Percentiles rank a stretch among this genome's conserved stretches.
Evolutionary conservation across 768 basidiomycete species (phyloP).

Genomic region (Cystobasidium onofrii): DNA sequence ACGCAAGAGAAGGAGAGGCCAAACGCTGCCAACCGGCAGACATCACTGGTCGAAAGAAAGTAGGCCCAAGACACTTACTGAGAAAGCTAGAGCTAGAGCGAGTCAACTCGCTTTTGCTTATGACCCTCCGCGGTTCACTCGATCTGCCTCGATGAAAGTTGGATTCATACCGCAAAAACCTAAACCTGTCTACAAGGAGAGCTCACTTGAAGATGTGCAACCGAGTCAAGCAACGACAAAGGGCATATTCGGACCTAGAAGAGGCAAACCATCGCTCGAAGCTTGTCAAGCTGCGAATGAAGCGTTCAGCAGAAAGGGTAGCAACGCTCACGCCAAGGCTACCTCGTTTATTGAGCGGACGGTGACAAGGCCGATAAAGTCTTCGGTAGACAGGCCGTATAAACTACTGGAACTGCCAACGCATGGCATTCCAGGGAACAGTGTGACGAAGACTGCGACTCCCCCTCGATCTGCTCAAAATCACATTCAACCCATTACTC

Average conservation of each 20-base stretch:
- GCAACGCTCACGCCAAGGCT: neutral
- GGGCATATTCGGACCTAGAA: neutral
- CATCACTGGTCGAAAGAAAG: neutral
- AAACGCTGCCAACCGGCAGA: neutral
- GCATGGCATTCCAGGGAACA: neutral
- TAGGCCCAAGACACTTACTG: constrained; percentile 9
- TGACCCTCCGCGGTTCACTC: neutral
- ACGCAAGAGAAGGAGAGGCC: neutral
- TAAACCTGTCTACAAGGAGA: neutral
- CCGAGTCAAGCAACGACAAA: neutral
- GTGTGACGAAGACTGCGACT: neutral
- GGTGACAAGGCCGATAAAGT: neutral
- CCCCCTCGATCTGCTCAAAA: no score
- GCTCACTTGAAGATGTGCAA: neutral
- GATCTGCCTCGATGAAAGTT: neutral
- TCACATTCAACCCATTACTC: no score
- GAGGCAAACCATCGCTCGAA: neutral
- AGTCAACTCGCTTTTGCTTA: neutral
- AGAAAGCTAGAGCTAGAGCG: constrained; percentile 9
- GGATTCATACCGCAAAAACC: neutral
- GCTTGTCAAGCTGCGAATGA: neutral
- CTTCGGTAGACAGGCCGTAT: neutral
- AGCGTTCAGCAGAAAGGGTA: neutral
- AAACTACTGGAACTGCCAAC: neutral
- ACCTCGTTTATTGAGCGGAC: neutral